Percentiles rank a stretch among this genome's conserved stretches.
phyloP scores from a whole-genome alignment of 1,284 basidiomycete genomes.

The Polyporus tsugae region DNA sequence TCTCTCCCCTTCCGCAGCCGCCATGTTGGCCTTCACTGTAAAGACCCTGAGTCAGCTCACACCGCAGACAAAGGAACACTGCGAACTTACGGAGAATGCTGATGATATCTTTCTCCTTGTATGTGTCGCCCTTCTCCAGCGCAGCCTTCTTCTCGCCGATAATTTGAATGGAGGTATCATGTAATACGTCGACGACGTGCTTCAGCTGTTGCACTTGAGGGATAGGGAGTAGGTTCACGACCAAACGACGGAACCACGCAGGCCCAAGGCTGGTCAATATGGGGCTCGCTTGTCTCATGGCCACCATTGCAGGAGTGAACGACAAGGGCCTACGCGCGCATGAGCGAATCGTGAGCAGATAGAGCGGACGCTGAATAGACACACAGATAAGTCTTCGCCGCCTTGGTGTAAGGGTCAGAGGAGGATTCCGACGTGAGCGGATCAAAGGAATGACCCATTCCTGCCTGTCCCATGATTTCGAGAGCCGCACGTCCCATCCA shows the following conservation, averaged over 20 bases:
- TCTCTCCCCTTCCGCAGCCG: conserved; percentile 18
- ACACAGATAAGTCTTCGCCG: conserved; percentile 39
- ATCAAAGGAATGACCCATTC: conserved; percentile 53
- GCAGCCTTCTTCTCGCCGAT: conserved; percentile 35
- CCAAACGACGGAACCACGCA: conserved; percentile 26
- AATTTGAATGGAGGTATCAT: conserved; percentile 29
- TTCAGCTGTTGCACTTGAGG: conserved; percentile 29
- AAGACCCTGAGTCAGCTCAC: background rate
- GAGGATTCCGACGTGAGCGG: conserved; percentile 37
- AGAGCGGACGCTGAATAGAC: conserved; percentile 4
- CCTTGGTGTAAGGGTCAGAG: conserved; percentile 46
- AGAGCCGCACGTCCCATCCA: conserved; percentile 50
- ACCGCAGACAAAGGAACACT: background rate
- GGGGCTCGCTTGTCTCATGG: conserved; percentile 27
- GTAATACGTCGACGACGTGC: conserved; percentile 28
- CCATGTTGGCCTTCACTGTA: conserved; percentile 31
- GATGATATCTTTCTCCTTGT: conserved; percentile 43
- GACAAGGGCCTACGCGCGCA: conserved; percentile 22
- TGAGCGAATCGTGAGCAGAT: background rate
- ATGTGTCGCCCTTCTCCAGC: conserved; percentile 33
- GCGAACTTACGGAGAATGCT: conserved; percentile 41
- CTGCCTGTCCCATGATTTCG: conserved; percentile 45
- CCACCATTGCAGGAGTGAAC: conserved; percentile 31
- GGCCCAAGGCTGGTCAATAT: conserved; percentile 27
- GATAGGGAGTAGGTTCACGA: conserved; percentile 30